These are phyloP conservation scores for Neoarthrinium moseri DNA, from an alignment of 2,329 filamentous ascomycete genomes.

Conservation along the genomic window DNA sequence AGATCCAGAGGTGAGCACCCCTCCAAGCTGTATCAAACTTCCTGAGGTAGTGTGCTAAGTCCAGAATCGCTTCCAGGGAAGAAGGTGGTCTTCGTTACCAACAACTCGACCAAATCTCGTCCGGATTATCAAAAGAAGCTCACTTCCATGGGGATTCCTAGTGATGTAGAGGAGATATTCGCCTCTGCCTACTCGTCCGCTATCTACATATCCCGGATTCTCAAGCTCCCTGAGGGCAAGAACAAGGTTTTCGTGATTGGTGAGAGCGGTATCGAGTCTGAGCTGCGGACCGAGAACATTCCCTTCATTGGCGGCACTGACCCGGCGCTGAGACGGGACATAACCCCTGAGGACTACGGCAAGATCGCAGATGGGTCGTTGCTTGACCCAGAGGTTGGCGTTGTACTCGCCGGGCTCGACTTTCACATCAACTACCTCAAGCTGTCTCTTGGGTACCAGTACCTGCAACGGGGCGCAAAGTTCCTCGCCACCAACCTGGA, in stretches of 20 bases:
- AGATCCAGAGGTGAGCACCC: constrained; percentile 68
- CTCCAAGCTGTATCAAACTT: constrained; percentile 1
- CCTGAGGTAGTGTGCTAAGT: constrained; percentile 1
- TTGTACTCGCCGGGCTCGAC: constrained; percentile 87
- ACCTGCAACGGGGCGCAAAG: constrained; percentile 75
- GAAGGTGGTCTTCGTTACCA: constrained; percentile 92
- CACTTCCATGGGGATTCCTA: constrained; percentile 74
- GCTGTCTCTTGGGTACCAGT: constrained; percentile 79
- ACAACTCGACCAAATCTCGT: constrained; percentile 97
- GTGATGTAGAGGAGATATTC: constrained; percentile 86
- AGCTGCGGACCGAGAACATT: constrained; percentile 77
- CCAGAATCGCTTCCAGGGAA: constrained; percentile 62
- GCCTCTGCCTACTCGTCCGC: constrained; percentile 92
- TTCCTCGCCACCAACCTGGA: constrained; percentile 95
- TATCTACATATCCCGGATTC: constrained; percentile 92
- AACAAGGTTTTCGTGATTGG: constrained; percentile 95
- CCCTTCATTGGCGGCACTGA: constrained; percentile 86
- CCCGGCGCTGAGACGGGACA: constrained; percentile 71
- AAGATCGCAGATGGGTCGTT: constrained; percentile 71
- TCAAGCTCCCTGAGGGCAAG: constrained; percentile 73
- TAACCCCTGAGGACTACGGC: constrained; percentile 77
- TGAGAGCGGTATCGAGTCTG: constrained; percentile 86
- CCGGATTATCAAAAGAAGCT: constrained; percentile 93
- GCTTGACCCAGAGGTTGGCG: constrained; percentile 84
- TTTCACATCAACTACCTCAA: constrained; percentile 97